These are phyloP conservation scores for Candida pini DNA, from an alignment of 805 yeast genomes.

Conservation along the genomic window DNA sequence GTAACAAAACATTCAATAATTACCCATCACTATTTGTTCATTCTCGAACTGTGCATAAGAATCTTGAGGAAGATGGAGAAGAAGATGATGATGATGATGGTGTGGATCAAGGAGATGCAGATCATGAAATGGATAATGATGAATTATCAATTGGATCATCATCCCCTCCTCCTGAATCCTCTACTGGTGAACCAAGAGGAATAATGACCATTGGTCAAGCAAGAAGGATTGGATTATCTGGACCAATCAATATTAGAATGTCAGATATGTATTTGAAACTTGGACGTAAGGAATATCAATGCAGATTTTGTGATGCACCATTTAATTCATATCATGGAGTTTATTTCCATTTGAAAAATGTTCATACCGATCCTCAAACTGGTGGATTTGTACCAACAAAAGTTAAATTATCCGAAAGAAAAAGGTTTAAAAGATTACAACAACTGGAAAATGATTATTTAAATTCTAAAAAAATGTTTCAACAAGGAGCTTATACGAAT, in stretches of 20 bases:
- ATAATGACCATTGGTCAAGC: slow-evolving; percentile 3
- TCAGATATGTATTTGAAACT: slow-evolving; percentile 14
- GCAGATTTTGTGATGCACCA: slow-evolving; percentile 13
- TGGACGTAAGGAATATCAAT: slow-evolving; percentile 11
- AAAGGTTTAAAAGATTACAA: slow-evolving; percentile 1
- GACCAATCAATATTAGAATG: slow-evolving; percentile 12
- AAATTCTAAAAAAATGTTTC: neutral
- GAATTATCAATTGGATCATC: slow-evolving; percentile 1
- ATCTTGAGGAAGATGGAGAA: too few relatives aligned
- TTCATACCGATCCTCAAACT: slow-evolving; percentile 15
- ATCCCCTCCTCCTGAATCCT: slow-evolving; percentile 6
- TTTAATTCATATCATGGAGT: slow-evolving; percentile 20
- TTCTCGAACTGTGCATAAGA: too few relatives aligned
- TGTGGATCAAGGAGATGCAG: too few relatives aligned
- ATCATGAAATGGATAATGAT: too few relatives aligned
- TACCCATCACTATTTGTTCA: too few relatives aligned
- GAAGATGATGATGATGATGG: too few relatives aligned
- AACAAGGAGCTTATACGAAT: too few relatives aligned
- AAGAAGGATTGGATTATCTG: slow-evolving; percentile 10
- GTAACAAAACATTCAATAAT: too few relatives aligned
- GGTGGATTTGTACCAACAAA: slow-evolving; percentile 12
- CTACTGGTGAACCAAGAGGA: slow-evolving; percentile 2
- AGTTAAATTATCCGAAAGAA: slow-evolving; percentile 9
- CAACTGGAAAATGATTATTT: neutral
- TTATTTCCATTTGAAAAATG: slow-evolving; percentile 18